Conservation (phyloP, 129 eudicot genomes). For the Silybum marianum region DNA sequence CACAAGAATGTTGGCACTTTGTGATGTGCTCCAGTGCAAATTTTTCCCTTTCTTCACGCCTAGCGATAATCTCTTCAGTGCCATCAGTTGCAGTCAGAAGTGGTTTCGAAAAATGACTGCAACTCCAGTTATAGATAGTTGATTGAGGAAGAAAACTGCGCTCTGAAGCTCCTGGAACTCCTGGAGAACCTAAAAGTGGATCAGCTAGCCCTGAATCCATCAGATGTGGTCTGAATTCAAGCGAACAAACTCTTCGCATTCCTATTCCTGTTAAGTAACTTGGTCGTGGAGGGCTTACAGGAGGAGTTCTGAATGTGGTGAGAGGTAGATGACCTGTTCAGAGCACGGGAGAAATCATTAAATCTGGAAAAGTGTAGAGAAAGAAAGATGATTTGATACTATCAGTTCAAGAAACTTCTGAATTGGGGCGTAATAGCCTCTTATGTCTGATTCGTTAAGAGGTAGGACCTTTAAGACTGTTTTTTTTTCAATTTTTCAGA, state of each 20-base stretch:
- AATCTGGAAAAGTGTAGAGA: neutral
- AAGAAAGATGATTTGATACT: neutral
- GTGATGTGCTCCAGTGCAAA: conserved; percentile 69
- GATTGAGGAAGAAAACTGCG: conserved; percentile 93
- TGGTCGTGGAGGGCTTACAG: conserved; percentile 97
- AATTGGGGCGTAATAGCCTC: neutral
- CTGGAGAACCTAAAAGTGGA: conserved; percentile 77
- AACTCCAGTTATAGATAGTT: conserved; percentile 94
- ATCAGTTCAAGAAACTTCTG: neutral
- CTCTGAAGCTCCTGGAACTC: conserved; percentile 61
- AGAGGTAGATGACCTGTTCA: conserved; percentile 63
- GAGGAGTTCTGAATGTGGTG: conserved; percentile 92
- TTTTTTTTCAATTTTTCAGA: too few species aligned
- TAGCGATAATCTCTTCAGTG: conserved; percentile 60
- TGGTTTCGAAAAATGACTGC: conserved; percentile 96
- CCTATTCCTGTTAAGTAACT: conserved; percentile 69
- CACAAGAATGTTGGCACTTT: conserved; percentile 87
- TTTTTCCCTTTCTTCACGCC: conserved; percentile 81
- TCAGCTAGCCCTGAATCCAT: conserved; percentile 96
- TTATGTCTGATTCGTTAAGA: too few species aligned
- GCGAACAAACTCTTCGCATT: conserved; percentile 87
- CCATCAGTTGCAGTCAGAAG: conserved; percentile 82
- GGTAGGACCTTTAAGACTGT: too few species aligned
- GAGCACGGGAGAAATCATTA: neutral
- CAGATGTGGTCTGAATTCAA: conserved; percentile 88